Conservation (phyloP, 805 yeast genomes). For the Ogataea naganishii region DNA sequence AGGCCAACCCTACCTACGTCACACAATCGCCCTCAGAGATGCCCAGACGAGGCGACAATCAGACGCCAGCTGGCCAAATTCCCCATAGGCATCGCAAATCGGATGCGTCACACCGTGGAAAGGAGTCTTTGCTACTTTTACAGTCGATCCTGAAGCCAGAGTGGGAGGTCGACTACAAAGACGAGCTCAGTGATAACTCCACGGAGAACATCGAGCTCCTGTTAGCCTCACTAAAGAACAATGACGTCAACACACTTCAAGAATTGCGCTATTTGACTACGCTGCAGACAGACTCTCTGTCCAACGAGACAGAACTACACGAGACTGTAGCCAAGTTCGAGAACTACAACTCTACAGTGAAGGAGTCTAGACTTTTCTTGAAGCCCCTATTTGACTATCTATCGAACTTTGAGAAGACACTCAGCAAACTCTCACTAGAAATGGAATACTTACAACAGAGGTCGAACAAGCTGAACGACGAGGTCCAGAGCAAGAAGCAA, state of each 20-base stretch:
- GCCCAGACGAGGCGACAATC: no score
- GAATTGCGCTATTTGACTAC: constrained; percentile 15
- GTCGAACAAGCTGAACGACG: constrained; percentile 37
- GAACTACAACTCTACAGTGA: constrained; percentile 19
- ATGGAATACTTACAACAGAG: constrained; percentile 51
- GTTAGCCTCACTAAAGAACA: constrained; percentile 4
- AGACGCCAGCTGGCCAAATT: not conserved
- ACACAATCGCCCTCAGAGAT: no score
- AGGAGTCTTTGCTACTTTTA: no score
- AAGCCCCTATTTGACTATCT: constrained; percentile 48
- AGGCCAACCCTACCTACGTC: no score
- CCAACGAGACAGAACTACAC: constrained; percentile 1
- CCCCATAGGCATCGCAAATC: constrained; percentile 3
- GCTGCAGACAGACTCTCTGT: constrained; percentile 4
- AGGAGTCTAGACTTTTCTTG: constrained; percentile 26
- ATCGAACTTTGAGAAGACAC: constrained; percentile 46
- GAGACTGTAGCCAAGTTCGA: constrained; percentile 13
- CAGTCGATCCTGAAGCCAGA: constrained; percentile 17
- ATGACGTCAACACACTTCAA: constrained; percentile 10
- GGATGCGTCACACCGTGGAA: no score
- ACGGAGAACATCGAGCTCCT: constrained; percentile 9
- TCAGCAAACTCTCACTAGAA: constrained; percentile 47
- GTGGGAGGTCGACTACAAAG: constrained; percentile 18
- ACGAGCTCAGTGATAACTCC: constrained; percentile 10
- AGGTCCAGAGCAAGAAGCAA: constrained; percentile 37